These are phyloP conservation scores for Umbelopsis vinacea DNA, from an alignment of 192 early-diverging fungal genomes.

Conservation along the genomic window DNA sequence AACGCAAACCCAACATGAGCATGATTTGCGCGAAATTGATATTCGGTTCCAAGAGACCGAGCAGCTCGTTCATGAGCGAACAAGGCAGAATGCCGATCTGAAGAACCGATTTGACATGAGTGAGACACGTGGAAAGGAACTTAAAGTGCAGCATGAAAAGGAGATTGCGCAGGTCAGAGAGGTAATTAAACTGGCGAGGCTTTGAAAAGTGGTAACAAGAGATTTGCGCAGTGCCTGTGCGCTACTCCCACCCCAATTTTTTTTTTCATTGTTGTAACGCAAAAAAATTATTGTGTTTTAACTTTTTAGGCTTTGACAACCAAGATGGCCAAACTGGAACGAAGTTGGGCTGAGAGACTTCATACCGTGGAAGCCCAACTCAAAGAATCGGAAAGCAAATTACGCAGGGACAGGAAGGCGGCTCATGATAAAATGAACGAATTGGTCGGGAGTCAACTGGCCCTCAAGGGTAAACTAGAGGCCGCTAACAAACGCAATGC, in stretches of 20 bases:
- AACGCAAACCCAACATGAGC: constrained; percentile 16
- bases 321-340: constrained; percentile 21
- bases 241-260: neutral
- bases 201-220: too few species aligned
- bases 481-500: constrained; percentile 21
- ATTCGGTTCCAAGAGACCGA: constrained; percentile 20
- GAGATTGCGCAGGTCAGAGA: constrained; percentile 20
- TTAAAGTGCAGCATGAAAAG: constrained; percentile 6
- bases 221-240: too few species aligned
- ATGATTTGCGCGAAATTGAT: constrained; percentile 10
- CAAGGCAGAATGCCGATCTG: constrained; percentile 16
- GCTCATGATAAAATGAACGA: constrained; percentile 25
- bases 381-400: constrained; percentile 16
- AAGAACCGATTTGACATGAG: neutral
- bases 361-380: constrained; percentile 21
- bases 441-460: constrained; percentile 8
- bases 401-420: constrained; percentile 11
- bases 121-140: constrained; percentile 10
- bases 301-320: constrained; percentile 5
- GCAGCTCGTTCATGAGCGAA: constrained; percentile 23
- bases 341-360: constrained; percentile 3
- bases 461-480: constrained; percentile 25
- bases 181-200: neutral
- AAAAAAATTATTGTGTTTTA: neutral
- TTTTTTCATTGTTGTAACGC: neutral